Evolutionary conservation across 176 grass and related monocot species (phyloP), one percentile per base, ranked within the genome.

Genomic region (Ensete glaucum): DNA sequence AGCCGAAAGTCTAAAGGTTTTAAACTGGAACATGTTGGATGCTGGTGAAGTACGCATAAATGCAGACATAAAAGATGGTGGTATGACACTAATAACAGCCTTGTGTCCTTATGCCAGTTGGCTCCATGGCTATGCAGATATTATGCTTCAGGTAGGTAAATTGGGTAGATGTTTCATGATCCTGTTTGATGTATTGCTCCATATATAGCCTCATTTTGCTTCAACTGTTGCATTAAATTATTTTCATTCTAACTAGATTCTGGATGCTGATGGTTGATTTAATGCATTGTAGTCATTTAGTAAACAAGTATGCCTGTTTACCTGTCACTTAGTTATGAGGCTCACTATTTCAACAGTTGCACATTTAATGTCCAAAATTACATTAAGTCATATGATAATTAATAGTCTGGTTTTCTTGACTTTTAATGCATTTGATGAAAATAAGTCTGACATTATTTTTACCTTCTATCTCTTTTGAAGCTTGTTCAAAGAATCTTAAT

Each of bases 31-130:
- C 80, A 85, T 87, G 24, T 81, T 98, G 79, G 88, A 93, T 82
- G 83, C 88, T 62, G 78, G 84, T 82, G 95, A 98, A 81, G 90
- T 98, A 71, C 90, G 95, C 62, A 80, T 98, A 83, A 91, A 98
- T 83, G 88, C 95, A 57, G 90, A 98, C 77, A 93, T 98, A 82
- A 98, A 98, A 87, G 90, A 98, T 84, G 95, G 95, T 49, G 93
- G 90, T 52, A 93, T 98, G 90, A 98, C 80, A 82, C 85, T 98
- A 73, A 85, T 94, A 83, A 94, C 90, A 75, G 95, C 95, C 68
- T 88, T 98, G 67, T 85, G 82, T 82, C 88, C 86, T 75, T 93
- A 94, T 73, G 90, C 90, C 81, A 91, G 89, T 60, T 94, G 95
- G 95, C 86, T 98, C 80, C 88, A 98, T 83, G 95, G 90, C 62